phyloP scores from a whole-genome alignment of 2,329 filamentous ascomycete species.

The Aspergillus sp. region DNA sequence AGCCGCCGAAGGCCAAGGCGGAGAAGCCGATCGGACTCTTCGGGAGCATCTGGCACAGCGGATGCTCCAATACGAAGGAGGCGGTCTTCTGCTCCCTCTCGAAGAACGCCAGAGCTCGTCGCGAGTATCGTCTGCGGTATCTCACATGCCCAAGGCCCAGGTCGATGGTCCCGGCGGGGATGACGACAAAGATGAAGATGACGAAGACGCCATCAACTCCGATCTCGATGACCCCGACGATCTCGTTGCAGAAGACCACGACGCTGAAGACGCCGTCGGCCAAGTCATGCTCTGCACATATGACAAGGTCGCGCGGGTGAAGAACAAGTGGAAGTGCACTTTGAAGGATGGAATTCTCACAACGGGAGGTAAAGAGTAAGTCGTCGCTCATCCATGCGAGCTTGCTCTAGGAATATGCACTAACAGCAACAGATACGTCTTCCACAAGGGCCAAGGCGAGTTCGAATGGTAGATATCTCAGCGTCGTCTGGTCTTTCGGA shows the following conservation, averaged over 20 bases:
- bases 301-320: slow-evolving; percentile 97
- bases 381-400: slow-evolving; percentile 14
- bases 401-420: slow-evolving; percentile 4
- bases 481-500: too few relatives aligned
- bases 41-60: slow-evolving; percentile 41
- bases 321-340: slow-evolving; percentile 99
- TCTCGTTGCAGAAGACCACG: slow-evolving; percentile 75
- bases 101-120: slow-evolving; percentile 33
- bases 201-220: slow-evolving; percentile 97
- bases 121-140: slow-evolving; percentile 25
- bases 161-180: slow-evolving; percentile 56
- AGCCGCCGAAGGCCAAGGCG: slow-evolving; percentile 33
- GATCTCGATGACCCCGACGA: slow-evolving; percentile 96
- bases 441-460: slow-evolving; percentile 95
- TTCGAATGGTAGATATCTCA: slow-evolving; percentile 80
- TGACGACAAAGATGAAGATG: slow-evolving; percentile 59
- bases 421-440: slow-evolving; percentile 67
- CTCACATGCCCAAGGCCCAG: slow-evolving; percentile 39
- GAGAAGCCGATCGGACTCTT: slow-evolving; percentile 38
- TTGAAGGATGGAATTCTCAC: slow-evolving; percentile 95
- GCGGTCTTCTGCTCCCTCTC: slow-evolving; percentile 45
- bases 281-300: slow-evolving; percentile 99
- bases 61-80: slow-evolving; percentile 43
- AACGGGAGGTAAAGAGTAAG: slow-evolving; percentile 83
- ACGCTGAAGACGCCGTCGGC: slow-evolving; percentile 77